Conservation (phyloP, 352 stramenopile species). For the Globisporangium megalacanthum region DNA sequence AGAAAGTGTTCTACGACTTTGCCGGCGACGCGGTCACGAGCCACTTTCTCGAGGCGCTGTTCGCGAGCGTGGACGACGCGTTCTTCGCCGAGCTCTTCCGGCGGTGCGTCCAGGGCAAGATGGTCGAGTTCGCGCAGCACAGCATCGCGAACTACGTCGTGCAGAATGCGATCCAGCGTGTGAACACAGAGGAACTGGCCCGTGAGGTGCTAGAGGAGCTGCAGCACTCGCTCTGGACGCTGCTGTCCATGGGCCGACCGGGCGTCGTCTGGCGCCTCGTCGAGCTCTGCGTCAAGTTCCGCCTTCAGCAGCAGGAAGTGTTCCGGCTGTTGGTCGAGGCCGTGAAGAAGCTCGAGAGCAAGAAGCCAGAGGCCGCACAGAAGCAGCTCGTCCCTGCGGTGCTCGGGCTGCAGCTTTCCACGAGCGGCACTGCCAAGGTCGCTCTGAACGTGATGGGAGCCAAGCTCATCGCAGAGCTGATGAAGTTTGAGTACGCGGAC, state of each 20-base stretch:
- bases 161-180: conserved; percentile 60
- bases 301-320: conserved; percentile 42
- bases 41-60: conserved; percentile 70
- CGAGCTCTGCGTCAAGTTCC: conserved; percentile 66
- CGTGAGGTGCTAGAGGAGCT: conserved; percentile 53
- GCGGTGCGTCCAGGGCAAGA: conserved; percentile 51
- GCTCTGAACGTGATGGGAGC: conserved; percentile 76
- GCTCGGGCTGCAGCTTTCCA: conserved; percentile 63
- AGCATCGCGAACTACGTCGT: conserved; percentile 82
- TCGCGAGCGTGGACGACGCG: conserved; percentile 46
- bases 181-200: conserved; percentile 36
- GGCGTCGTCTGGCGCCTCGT: conserved; percentile 76
- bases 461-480: conserved; percentile 64
- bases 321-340: conserved; percentile 50
- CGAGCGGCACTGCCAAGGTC: conserved; percentile 40
- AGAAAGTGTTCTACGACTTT: conserved; percentile 60
- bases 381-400: conserved; percentile 63
- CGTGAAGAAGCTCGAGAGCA: conserved; percentile 71
- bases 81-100: conserved; percentile 65
- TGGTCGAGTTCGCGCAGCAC: conserved; percentile 70
- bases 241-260: conserved; percentile 61
- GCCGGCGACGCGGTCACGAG: conserved; percentile 69
- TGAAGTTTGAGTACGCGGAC: conserved; percentile 52
- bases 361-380: conserved; percentile 65
- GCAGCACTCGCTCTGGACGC: conserved; percentile 50